Base-by-base conservation (phyloP, 2,329 filamentous ascomycete species). In the Fusarium pilosicola region DNA sequence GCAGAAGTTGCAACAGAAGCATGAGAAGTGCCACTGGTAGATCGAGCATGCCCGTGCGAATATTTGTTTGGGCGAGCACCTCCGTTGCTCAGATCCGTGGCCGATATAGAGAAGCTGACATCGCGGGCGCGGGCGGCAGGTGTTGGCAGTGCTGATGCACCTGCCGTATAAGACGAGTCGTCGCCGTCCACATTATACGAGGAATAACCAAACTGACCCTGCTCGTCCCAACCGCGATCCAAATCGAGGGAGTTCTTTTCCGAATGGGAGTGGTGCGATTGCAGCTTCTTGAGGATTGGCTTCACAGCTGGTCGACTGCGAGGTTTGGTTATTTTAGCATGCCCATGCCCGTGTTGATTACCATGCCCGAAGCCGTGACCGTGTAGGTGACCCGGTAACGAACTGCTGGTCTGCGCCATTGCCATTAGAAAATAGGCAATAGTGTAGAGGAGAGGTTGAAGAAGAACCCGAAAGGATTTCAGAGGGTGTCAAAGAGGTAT, bases 191-290 rank as follows among this genome's bases (percentile, higher is more conserved):
- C 63, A 60, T 76, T 79, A 70, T 78, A 80, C 64, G 77, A 76
- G 54, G 76, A 71, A 59, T 74, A 78, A 49, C 75, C 74, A 71
- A 79, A 77, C 81, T 78, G 78, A 14, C 77, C 78, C 75, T 89
- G 88, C 68, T 91, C 88, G 46, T 89, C 87, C 85, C 88, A 89
- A 26, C 85, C 84, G 49, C 89, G 86, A 78, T 91, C 88, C 70
- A 92, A 80, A 75, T 92, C 90, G 68, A 91, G 81, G 51, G 90
- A 91, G 77, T 86, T 90, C 83, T 90, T 90, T 73, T 90, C 88
- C 74, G 88, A 90, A 55, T 87, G 63, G 72, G 88, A 90, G 55
- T 87, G 70, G 46, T 70, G 84, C 17, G 80, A 79, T 59, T 83
- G 81, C 68, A 88, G 79, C 79, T 90, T 91, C 80, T 90, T 90